Percentiles rank a stretch among this genome's conserved stretches.
Conservation (phyloP, 1,284 basidiomycete species). For the Laetiporus sulphureus region DNA sequence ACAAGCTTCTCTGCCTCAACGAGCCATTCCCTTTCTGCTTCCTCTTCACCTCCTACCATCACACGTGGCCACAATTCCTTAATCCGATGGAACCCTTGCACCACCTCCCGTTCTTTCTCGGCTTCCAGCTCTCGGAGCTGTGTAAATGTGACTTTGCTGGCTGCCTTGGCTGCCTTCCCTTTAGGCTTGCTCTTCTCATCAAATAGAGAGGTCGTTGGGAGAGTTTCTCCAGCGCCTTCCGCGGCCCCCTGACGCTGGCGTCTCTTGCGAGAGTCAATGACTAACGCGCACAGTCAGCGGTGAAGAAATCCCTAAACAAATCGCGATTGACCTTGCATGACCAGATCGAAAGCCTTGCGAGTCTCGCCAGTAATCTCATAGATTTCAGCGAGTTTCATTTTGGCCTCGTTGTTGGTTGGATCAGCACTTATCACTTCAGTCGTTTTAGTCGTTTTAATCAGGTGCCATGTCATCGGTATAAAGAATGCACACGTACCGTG, state of each 20-base stretch:
- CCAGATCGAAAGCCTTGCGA: conserved; percentile 77
- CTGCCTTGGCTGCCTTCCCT: conserved; percentile 29
- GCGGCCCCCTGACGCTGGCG: conserved; percentile 22
- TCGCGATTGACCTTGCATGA: conserved; percentile 66
- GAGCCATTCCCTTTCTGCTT: conserved; percentile 65
- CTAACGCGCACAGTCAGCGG: conserved; percentile 25
- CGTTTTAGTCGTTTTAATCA: not conserved
- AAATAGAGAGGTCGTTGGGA: conserved; percentile 43
- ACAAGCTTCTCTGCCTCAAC: conserved; percentile 80
- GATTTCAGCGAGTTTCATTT: conserved; percentile 85
- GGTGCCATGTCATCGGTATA: not conserved
- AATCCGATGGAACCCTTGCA: conserved; percentile 41
- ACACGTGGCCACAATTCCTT: conserved; percentile 41
- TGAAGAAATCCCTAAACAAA: not conserved
- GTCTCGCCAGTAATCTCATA: conserved; percentile 81
- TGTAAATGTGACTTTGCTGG: conserved; percentile 42
- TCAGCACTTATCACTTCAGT: conserved; percentile 64
- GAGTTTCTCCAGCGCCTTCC: conserved; percentile 17
- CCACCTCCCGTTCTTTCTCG: conserved; percentile 56
- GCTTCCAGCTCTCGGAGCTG: conserved; percentile 55
- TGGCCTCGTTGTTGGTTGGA: conserved; percentile 72
- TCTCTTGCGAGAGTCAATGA: conserved; percentile 62
- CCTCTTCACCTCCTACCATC: conserved; percentile 30
- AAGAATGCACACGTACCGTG: conserved; percentile 46
- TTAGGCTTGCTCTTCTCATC: conserved; percentile 39